These are phyloP conservation scores for Magnaporthiopsis incrustans DNA, from an alignment of 2,329 filamentous ascomycete species.

Conservation along the genomic window DNA sequence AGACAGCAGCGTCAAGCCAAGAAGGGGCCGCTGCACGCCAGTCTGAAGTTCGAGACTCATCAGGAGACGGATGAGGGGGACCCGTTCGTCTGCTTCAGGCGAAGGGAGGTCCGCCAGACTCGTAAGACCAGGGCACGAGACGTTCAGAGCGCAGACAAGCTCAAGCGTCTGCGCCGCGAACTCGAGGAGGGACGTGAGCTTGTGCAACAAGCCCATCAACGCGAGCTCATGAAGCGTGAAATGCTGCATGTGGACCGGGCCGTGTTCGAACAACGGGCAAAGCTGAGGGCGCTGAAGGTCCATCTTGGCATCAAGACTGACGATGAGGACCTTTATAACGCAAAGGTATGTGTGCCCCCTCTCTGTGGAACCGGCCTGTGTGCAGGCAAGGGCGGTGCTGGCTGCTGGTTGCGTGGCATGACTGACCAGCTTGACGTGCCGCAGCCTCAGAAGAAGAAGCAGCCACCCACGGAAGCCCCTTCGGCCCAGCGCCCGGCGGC, in stretches of 20 bases:
- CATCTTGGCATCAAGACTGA: slow-evolving; percentile 84
- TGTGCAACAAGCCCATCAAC: slow-evolving; percentile 66
- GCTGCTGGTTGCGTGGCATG: not conserved
- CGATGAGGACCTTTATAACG: slow-evolving; percentile 90
- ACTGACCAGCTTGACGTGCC: not conserved
- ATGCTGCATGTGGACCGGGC: slow-evolving; percentile 65
- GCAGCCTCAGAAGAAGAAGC: slow-evolving; percentile 65
- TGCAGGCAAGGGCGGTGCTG: not conserved
- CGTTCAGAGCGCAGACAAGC: slow-evolving; percentile 87
- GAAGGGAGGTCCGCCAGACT: slow-evolving; percentile 86
- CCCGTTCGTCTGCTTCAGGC: slow-evolving; percentile 95
- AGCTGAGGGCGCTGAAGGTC: slow-evolving; percentile 81
- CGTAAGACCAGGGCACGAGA: slow-evolving; percentile 92
- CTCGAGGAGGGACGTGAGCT: slow-evolving; percentile 82
- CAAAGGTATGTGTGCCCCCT: slow-evolving; percentile 57
- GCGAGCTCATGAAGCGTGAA: slow-evolving; percentile 73
- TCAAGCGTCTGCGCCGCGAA: slow-evolving; percentile 85
- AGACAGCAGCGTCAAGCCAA: slow-evolving; percentile 58
- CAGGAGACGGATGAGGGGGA: slow-evolving; percentile 93
- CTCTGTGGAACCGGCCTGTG: not conserved
- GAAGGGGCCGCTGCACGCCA: slow-evolving; percentile 67
- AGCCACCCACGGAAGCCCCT: slow-evolving; percentile 20
- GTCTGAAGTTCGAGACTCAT: slow-evolving; percentile 87
- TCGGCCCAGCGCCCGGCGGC: slow-evolving; percentile 47
- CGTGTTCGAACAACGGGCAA: slow-evolving; percentile 75